Evolutionary conservation across 2,329 filamentous ascomycete genomes (phyloP).

Genomic region (Berkeleyomyces basicola): DNA sequence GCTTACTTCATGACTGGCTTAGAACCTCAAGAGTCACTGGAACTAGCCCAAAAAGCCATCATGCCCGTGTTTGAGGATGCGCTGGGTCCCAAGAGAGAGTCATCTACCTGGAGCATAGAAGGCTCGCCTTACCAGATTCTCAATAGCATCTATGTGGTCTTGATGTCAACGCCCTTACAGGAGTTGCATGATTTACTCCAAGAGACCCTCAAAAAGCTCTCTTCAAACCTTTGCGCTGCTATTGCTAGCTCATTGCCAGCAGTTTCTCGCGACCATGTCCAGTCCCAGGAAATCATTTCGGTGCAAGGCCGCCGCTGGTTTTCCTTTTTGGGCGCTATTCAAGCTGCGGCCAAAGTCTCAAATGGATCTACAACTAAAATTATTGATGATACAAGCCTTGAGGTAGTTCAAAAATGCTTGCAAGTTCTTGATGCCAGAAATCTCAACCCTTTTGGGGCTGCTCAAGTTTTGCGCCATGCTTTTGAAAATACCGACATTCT

Average conservation of each 20-base stretch:
- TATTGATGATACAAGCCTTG: constrained; percentile 19
- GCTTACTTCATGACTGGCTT: constrained; percentile 35
- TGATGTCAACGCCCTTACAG: not conserved
- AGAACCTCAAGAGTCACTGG: constrained; percentile 28
- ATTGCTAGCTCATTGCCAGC: constrained; percentile 66
- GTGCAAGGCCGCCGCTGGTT: constrained; percentile 54
- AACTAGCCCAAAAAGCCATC: constrained; percentile 32
- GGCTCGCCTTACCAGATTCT: constrained; percentile 11
- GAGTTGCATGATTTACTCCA: constrained; percentile 2
- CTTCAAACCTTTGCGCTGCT: constrained; percentile 42
- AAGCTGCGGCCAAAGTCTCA: constrained; percentile 17
- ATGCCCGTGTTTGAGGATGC: constrained; percentile 40
- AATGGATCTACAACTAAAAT: constrained; percentile 20
- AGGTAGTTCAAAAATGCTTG: constrained; percentile 19
- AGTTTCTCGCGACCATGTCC: constrained; percentile 58
- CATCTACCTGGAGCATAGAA: constrained; percentile 19
- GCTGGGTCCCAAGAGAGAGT: constrained; percentile 29
- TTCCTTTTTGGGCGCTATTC: constrained; percentile 17
- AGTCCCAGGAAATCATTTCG: constrained; percentile 53
- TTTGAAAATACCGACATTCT: constrained; percentile 8
- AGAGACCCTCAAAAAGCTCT: constrained; percentile 21
- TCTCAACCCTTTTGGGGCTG: constrained; percentile 40
- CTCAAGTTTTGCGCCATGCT: constrained; percentile 24
- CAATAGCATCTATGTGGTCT: constrained; percentile 5
- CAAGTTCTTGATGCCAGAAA: constrained; percentile 32